Base-by-base conservation (phyloP, 768 basidiomycete genomes). In the Leucosporidium yakuticum region DNA sequence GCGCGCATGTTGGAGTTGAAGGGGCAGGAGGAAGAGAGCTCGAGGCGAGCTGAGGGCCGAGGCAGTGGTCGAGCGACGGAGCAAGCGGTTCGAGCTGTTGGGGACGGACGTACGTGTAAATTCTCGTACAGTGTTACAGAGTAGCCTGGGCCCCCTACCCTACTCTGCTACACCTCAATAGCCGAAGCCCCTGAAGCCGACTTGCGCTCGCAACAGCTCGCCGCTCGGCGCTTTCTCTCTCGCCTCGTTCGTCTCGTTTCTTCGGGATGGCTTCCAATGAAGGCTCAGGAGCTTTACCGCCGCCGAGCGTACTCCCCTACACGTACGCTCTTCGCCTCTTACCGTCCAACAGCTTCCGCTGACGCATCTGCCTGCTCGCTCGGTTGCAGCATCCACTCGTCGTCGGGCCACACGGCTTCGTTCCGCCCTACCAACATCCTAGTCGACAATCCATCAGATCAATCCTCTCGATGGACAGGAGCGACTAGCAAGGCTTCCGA, bases 391-490 rank as follows among this genome's bases (percentile, higher is more conserved):
- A 55, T 55, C 54, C 31, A 55, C 54, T 55, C 54, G 7, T 6
- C n/a, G 4, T 65, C 63, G 36, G 66, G 66, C 21, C 39, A 58
- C 55, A 27, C 39, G 55, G 19, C 66, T 21, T 0, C 27, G 27
- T 71, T 64, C 51, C 49, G 23, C 20, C 70, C 70, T 4, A 23
- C 39, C 17, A 49, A 68, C 48, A 60, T 71, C 60, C 59, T 48
- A 34, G 5, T 1, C 6, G 53, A 65, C n/a, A 20, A 25, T 4
- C 68, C 63, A 2, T 9, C 32, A 29, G 68, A 69, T 39, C 63
- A 69, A 11, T 25, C 23, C 7, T 54, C 56, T 31, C 29, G 71
- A 2, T 73, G 71, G 71, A 73, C 65, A 12, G 56, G 67, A 1
- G 63, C 71, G 1, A 53, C 65, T 4, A 39, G 62, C 2, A 64